Evolutionary conservation across 495 filamentous ascomycete species (phyloP).

Genomic region (Penicillium bialowiezense): DNA sequence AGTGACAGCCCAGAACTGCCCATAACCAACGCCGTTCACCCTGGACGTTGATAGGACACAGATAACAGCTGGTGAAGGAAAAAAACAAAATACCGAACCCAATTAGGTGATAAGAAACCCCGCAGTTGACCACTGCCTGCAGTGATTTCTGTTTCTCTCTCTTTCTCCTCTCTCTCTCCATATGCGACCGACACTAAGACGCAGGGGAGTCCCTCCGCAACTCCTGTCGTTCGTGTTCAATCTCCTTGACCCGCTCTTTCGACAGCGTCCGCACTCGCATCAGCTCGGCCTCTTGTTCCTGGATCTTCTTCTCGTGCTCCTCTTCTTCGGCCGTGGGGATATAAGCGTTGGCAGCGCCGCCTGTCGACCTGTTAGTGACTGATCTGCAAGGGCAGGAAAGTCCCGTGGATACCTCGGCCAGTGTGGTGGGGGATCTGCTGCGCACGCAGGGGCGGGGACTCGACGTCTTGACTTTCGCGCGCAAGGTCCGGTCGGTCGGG

Average conservation of each 20-base stretch:
- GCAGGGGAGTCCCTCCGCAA: slow-evolving; percentile 22
- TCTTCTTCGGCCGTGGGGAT: slow-evolving; percentile 40
- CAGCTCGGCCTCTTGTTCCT: slow-evolving; percentile 36
- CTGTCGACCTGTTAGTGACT: slow-evolving; percentile 15
- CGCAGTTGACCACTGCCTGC: slow-evolving; percentile 18
- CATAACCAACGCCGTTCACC: neutral
- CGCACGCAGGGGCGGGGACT: slow-evolving; percentile 48
- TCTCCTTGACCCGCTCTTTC: slow-evolving; percentile 38
- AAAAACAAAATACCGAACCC: slow-evolving; percentile 7
- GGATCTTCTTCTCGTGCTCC: slow-evolving; percentile 23
- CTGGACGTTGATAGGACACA: neutral
- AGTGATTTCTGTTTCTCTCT: slow-evolving; percentile 13
- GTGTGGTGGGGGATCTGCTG: slow-evolving; percentile 42
- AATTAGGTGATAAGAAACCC: slow-evolving; percentile 6
- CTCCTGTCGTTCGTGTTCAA: slow-evolving; percentile 28
- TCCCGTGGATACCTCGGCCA: slow-evolving; percentile 39
- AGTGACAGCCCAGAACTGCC: neutral
- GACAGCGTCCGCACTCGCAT: slow-evolving; percentile 35
- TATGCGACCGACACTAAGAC: too few species aligned
- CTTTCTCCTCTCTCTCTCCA: too few species aligned
- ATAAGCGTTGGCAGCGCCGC: slow-evolving; percentile 45
- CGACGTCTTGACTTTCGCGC: slow-evolving; percentile 78
- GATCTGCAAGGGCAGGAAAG: neutral
- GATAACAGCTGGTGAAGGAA: slow-evolving; percentile 9
- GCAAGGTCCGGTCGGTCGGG: slow-evolving; percentile 63